Conservation (phyloP, 805 yeast species). For the Metschnikowia amazonensis region DNA sequence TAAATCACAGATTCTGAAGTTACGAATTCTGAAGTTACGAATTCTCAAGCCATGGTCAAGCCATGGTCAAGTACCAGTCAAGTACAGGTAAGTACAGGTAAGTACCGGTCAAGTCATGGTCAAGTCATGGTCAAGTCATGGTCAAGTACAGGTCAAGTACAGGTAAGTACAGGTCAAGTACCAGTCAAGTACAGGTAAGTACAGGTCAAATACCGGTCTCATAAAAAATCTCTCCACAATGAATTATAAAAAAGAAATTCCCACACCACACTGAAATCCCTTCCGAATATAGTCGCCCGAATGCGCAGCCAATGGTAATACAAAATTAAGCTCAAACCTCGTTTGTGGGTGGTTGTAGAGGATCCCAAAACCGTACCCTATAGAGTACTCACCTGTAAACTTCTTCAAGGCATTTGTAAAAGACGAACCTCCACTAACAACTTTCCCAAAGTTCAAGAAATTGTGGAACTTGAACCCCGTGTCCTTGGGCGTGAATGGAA, state of each 20-base stretch:
- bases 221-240: too few species aligned
- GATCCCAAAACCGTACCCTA: slow-evolving; percentile 47
- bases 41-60: too few species aligned
- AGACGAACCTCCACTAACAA: slow-evolving; percentile 17
- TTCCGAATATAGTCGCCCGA: slow-evolving; percentile 46
- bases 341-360: slow-evolving; percentile 56
- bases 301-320: slow-evolving; percentile 44
- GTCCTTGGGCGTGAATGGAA: slow-evolving; percentile 41
- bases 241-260: slow-evolving; percentile 55
- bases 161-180: too few species aligned
- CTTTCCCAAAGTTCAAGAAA: slow-evolving; percentile 47
- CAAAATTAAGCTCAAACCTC: slow-evolving; percentile 54
- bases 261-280: slow-evolving; percentile 58
- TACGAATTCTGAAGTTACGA: too few species aligned
- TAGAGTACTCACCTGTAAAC: slow-evolving; percentile 24
- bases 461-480: slow-evolving; percentile 47
- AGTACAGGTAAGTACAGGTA: too few species aligned
- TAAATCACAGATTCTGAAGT: too few species aligned
- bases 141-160: too few species aligned
- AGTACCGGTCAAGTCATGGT: too few species aligned
- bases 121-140: too few species aligned
- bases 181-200: too few species aligned
- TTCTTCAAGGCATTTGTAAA: slow-evolving; percentile 12
- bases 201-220: too few species aligned
- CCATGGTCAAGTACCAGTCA: too few species aligned